These are phyloP conservation scores for Chloropicon primus DNA, from an alignment of 139 green algal genomes.

Conservation along the genomic window DNA sequence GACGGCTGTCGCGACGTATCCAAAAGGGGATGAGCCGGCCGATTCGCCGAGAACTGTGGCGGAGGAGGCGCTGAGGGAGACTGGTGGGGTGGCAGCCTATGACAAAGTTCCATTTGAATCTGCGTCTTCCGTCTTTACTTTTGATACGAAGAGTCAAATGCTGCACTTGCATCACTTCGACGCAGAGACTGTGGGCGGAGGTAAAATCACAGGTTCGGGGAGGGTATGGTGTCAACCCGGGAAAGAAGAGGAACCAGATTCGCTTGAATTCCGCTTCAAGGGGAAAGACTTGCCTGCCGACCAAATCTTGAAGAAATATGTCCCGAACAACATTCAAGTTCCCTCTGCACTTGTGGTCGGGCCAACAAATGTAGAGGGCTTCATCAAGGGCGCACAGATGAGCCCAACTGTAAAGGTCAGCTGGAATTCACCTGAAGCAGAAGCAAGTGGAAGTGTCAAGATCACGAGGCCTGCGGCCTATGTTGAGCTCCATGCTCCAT, in stretches of 20 bases:
- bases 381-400: slow-evolving; percentile 46
- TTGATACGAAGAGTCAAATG: slow-evolving; percentile 53
- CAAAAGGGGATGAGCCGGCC: slow-evolving; percentile 10
- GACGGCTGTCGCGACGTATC: slow-evolving; percentile 17
- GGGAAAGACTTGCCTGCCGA: slow-evolving; percentile 48
- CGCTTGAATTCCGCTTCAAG: slow-evolving; percentile 53
- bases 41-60: slow-evolving; percentile 21
- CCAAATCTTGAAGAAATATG: slow-evolving; percentile 49
- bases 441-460: slow-evolving; percentile 4
- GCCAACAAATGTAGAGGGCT: slow-evolving; percentile 19
- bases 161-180: slow-evolving; percentile 23
- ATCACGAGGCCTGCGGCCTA: not conserved
- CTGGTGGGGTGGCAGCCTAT: slow-evolving; percentile 61
- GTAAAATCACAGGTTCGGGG: slow-evolving; percentile 54
- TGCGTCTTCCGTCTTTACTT: slow-evolving; percentile 59
- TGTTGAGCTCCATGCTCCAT: not conserved
- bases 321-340: slow-evolving; percentile 34
- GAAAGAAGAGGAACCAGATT: slow-evolving; percentile 62
- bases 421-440: slow-evolving; percentile 33
- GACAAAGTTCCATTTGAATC: slow-evolving; percentile 49
- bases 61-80: slow-evolving; percentile 24
- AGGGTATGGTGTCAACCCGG: slow-evolving; percentile 57
- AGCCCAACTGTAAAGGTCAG: slow-evolving; percentile 33
- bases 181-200: slow-evolving; percentile 56
- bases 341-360: slow-evolving; percentile 30